Evolutionary conservation across 441 rosid genomes (phyloP).

Genomic region (Macaranga tanarius): DNA sequence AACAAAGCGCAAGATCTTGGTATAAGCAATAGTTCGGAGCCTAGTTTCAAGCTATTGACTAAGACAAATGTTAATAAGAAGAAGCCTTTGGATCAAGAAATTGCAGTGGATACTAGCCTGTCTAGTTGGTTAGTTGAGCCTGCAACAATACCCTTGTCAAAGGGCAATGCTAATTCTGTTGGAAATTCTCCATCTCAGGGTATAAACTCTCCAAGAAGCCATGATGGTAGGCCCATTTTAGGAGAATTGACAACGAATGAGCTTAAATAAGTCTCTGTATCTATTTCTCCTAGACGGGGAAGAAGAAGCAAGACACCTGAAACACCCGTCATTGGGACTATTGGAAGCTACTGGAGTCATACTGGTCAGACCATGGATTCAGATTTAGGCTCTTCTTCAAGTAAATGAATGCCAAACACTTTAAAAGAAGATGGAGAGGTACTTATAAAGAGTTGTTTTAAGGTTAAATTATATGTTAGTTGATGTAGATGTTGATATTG

Average conservation of each 20-base stretch:
- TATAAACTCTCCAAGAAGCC: constrained; percentile 31
- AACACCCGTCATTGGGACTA: constrained; percentile 54
- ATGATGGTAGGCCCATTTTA: constrained; percentile 48
- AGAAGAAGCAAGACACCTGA: constrained; percentile 56
- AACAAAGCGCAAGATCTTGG: constrained; percentile 22
- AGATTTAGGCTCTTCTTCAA: constrained; percentile 46
- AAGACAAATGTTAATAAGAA: constrained; percentile 10
- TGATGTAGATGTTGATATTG: not conserved
- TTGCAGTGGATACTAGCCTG: constrained; percentile 54
- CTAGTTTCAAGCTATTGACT: constrained; percentile 22
- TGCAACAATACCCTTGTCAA: constrained; percentile 37
- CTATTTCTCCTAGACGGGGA: constrained; percentile 40
- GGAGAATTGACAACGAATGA: constrained; percentile 52
- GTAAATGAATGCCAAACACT: constrained; percentile 44
- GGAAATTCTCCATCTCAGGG: constrained; percentile 32
- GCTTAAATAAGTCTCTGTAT: constrained; percentile 47
- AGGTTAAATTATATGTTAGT: not conserved
- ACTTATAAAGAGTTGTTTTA: constrained; percentile 6
- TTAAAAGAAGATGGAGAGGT: constrained; percentile 55
- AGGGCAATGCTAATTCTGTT: constrained; percentile 33
- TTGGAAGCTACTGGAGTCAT: constrained; percentile 63
- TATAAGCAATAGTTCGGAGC: constrained; percentile 19
- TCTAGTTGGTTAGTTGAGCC: constrained; percentile 54
- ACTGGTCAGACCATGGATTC: constrained; percentile 33
- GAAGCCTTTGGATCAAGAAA: constrained; percentile 27